A percentile compares a stretch with the other conserved stretches of the same genome.
phyloP scores from a whole-genome alignment of 2,329 filamentous ascomycete genomes.

The Fusarium sambucinum region DNA sequence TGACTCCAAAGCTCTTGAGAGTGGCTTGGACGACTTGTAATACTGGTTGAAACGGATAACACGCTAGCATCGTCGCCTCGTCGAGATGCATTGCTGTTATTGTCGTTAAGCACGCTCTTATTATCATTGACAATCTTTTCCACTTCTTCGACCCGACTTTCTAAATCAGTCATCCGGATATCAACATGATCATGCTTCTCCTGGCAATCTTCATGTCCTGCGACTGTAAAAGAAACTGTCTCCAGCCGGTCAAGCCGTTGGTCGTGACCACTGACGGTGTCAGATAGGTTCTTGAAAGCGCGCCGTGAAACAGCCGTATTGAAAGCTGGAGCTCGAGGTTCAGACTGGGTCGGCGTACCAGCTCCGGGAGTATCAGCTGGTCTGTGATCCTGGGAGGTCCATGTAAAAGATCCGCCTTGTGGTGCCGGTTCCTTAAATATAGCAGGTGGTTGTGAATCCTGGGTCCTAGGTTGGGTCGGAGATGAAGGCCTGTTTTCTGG shows the following conservation, averaged over 20 bases:
- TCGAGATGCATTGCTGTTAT: slow-evolving; percentile 56
- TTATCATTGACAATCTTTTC: slow-evolving; percentile 66
- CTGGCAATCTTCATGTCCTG: slow-evolving; percentile 75
- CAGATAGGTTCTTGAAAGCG: slow-evolving; percentile 60
- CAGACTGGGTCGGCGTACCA: slow-evolving; percentile 47
- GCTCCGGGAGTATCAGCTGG: slow-evolving; percentile 36
- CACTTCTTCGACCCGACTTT: slow-evolving; percentile 71
- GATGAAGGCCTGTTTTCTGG: slow-evolving; percentile 48
- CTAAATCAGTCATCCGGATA: slow-evolving; percentile 75
- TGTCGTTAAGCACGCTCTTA: slow-evolving; percentile 59
- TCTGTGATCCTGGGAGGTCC: slow-evolving; percentile 38
- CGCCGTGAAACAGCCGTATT: slow-evolving; percentile 50
- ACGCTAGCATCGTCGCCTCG: slow-evolving; percentile 61
- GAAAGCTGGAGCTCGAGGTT: slow-evolving; percentile 42
- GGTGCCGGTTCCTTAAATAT: slow-evolving; percentile 32
- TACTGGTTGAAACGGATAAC: slow-evolving; percentile 60
- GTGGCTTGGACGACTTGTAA: slow-evolving; percentile 55
- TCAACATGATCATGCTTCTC: slow-evolving; percentile 76
- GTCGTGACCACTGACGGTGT: slow-evolving; percentile 70
- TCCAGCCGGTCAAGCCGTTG: slow-evolving; percentile 77
- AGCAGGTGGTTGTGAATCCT: slow-evolving; percentile 24
- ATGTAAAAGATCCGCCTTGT: slow-evolving; percentile 46
- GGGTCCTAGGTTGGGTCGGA: slow-evolving; percentile 50
- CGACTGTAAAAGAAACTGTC: slow-evolving; percentile 74
- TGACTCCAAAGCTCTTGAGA: slow-evolving; percentile 63